Conservation (phyloP, 108 stramenopile species). For the Nannochloropsis oceanica region DNA sequence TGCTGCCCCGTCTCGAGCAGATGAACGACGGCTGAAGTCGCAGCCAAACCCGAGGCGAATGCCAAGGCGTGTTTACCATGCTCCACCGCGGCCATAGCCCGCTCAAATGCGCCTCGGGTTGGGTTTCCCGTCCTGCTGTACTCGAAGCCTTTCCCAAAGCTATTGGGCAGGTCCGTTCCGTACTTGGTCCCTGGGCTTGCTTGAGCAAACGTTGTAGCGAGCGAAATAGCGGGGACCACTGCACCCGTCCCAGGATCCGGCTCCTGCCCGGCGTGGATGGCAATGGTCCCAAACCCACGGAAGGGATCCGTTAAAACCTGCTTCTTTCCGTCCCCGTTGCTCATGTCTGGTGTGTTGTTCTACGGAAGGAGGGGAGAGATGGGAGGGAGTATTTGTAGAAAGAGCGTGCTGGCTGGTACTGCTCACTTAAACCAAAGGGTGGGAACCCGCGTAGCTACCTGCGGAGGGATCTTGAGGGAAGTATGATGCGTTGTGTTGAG, state of each 20-base stretch:
- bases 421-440: too few species aligned
- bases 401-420: too few species aligned
- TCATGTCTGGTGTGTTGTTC: too few species aligned
- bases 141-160: slow-evolving; percentile 64
- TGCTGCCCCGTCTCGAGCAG: slow-evolving; percentile 55
- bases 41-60: slow-evolving; percentile 71
- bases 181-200: not conserved
- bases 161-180: slow-evolving; percentile 50
- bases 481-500: too few species aligned
- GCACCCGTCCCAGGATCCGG: not conserved
- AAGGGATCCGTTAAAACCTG: not conserved
- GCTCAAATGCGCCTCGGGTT: slow-evolving; percentile 62
- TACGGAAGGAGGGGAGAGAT: too few species aligned
- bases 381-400: too few species aligned
- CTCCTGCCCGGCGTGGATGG: not conserved
- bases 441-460: too few species aligned
- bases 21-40: slow-evolving; percentile 58
- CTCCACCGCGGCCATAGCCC: slow-evolving; percentile 45
- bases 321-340: not conserved
- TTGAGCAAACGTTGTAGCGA: not conserved
- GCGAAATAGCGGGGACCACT: not conserved
- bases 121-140: slow-evolving; percentile 60
- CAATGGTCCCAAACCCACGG: not conserved
- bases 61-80: slow-evolving; percentile 35
- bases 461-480: too few species aligned